Base-by-base conservation (phyloP, 176 grass and related monocot species). In the Miscanthus lutarioriparius region DNA sequence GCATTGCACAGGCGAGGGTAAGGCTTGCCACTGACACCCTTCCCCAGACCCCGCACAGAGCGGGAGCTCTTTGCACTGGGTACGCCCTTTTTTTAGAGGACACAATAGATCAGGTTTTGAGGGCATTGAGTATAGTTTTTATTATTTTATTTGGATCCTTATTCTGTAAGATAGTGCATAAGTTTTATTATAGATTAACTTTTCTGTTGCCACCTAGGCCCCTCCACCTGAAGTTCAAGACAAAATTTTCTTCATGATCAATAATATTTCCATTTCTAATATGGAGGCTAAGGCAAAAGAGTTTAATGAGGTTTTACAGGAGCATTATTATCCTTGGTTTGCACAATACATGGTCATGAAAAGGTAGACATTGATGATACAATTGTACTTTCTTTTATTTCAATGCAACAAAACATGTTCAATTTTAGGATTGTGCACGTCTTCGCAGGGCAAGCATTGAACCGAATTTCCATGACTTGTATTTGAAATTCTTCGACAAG, bases 291-390 rank as follows among this genome's bases (percentile, higher is more conserved):
- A 98, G 81, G 89, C 96, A 82, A 95, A 90, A 81, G 93, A 98
- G 79, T 95, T 98, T 85, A 91, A 79, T 78, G 96, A 95, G 76
- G 85, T 95, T 64, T 70, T 93, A 35, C 91, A 84, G 63, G 93
- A 95, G 83, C 91, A 93, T 15, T 93, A 93, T 75, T 90, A 91
- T 79, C 93, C 89, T 77, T 98, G 96, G 96, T 95, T 98, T 85
- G 96, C 93, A 11, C 91, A 93, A 59, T 98, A 98, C 74, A 98
- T 98, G 93, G 93, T 98, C 67, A 98, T 98, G 96, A 98, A 98
- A 90, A 98, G 96, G 96, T 95, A 72, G 76, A 61, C 39, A 66
- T 70, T 81, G 26, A 5, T 75, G 7, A 49, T 30, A 28, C 54
- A 59, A 70, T 49, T 63, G 6, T 14, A 41, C 51, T 72, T 64